Percentiles rank a stretch among this genome's conserved stretches.
phyloP scores from a whole-genome alignment of 768 basidiomycete genomes.

The Boletus speciosus region DNA sequence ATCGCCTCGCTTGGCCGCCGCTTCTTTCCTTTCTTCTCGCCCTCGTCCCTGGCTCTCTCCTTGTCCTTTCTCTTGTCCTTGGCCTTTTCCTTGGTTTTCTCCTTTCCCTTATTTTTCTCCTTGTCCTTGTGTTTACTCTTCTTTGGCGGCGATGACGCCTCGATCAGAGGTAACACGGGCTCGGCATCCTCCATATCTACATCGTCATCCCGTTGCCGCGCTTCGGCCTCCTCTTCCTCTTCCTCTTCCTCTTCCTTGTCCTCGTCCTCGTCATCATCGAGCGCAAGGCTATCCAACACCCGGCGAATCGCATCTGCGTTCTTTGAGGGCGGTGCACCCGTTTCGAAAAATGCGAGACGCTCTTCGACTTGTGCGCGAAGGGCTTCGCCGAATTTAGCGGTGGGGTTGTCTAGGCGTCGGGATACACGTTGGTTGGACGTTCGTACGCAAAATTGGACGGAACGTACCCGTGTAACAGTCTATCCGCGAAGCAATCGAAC shows the following conservation, averaged over 20 bases:
- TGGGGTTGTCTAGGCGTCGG: constrained; percentile 62
- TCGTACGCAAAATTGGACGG: background rate
- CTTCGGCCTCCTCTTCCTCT: constrained; percentile 42
- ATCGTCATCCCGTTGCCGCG: constrained; percentile 18
- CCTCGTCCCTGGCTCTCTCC: constrained; percentile 25
- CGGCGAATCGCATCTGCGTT: constrained; percentile 90
- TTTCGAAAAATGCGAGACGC: constrained; percentile 91
- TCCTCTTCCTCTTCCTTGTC: constrained; percentile 39
- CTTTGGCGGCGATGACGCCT: constrained; percentile 54
- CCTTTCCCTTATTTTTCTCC: constrained; percentile 31
- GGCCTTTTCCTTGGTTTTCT: background rate
- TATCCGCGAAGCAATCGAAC: constrained; percentile 94
- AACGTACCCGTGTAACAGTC: constrained; percentile 84
- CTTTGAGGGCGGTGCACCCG: constrained; percentile 83
- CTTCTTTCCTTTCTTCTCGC: constrained; percentile 43
- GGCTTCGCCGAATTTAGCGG: constrained; percentile 92
- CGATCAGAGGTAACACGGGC: constrained; percentile 56
- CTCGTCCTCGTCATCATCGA: constrained; percentile 63
- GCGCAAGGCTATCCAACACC: constrained; percentile 73
- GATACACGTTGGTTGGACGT: background rate
- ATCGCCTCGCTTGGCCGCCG: constrained; percentile 66
- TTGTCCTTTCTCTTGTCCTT: background rate
- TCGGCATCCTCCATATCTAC: constrained; percentile 45
- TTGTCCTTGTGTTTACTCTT: constrained; percentile 45
- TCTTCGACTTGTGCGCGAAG: constrained; percentile 94